A percentile compares a stretch with the other conserved stretches of the same genome.
Conservation (phyloP, 2,329 filamentous ascomycete genomes). For the Huntiella moniliformis region DNA sequence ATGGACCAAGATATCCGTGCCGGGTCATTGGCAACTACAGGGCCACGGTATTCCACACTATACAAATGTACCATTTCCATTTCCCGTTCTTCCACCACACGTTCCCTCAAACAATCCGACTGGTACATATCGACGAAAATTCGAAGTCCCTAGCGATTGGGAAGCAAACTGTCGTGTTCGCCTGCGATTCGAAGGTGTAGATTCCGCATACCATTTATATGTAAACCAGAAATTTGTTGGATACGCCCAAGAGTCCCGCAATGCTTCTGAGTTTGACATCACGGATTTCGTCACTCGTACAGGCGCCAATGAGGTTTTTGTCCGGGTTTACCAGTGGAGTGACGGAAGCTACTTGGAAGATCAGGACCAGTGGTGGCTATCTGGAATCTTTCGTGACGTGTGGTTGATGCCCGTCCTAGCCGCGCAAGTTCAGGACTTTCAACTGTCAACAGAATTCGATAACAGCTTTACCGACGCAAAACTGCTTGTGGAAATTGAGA, state of each 20-base stretch:
- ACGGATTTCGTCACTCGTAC: slow-evolving; percentile 28
- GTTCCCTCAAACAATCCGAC: slow-evolving; percentile 42
- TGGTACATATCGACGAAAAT: slow-evolving; percentile 38
- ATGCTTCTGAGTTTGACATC: slow-evolving; percentile 56
- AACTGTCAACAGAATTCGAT: slow-evolving; percentile 35
- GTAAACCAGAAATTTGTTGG: slow-evolving; percentile 49
- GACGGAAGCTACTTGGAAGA: slow-evolving; percentile 58
- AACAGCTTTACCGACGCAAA: slow-evolving; percentile 19
- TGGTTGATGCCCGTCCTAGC: slow-evolving; percentile 42
- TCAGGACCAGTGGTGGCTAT: slow-evolving; percentile 52
- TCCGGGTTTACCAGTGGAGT: slow-evolving; percentile 54
- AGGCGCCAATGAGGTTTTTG: slow-evolving; percentile 36
- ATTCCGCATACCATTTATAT: slow-evolving; percentile 53
- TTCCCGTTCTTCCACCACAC: slow-evolving; percentile 47
- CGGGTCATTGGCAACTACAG: slow-evolving; percentile 53
- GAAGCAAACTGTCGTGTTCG: slow-evolving; percentile 31
- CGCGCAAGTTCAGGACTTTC: slow-evolving; percentile 35
- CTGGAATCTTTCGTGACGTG: slow-evolving; percentile 51
- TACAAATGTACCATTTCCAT: slow-evolving; percentile 49
- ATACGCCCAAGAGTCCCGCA: slow-evolving; percentile 54
- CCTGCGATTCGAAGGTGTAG: slow-evolving; percentile 58
- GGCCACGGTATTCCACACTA: slow-evolving; percentile 51
- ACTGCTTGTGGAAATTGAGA: slow-evolving; percentile 27
- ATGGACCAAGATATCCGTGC: slow-evolving; percentile 39
- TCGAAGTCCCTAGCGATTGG: slow-evolving; percentile 34